phyloP scores from a whole-genome alignment of 2,329 filamentous ascomycete species.

The Lachnum nothofagi region DNA sequence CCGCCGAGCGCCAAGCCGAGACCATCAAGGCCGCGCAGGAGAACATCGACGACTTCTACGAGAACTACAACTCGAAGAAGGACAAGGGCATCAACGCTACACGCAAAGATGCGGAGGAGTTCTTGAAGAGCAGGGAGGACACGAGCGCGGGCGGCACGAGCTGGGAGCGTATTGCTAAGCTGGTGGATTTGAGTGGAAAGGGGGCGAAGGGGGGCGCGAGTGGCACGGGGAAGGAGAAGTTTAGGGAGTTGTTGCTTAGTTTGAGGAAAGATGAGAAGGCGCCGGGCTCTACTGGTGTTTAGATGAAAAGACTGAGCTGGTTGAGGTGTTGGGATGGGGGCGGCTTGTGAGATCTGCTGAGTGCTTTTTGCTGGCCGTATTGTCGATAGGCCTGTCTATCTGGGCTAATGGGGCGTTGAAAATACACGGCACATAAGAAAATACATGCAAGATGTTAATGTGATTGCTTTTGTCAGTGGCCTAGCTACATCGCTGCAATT shows the following conservation, averaged over 20 bases:
- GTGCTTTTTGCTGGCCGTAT: conserved; percentile 24
- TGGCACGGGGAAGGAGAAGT: conserved; percentile 91
- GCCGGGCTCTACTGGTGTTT: conserved; percentile 61
- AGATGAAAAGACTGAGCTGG: too few relatives aligned
- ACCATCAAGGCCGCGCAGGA: conserved; percentile 85
- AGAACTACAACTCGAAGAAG: conserved; percentile 97
- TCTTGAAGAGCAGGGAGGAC: conserved; percentile 81
- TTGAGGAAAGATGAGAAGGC: conserved; percentile 91
- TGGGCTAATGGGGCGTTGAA: conserved; percentile 31
- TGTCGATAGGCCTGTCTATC: conserved; percentile 23
- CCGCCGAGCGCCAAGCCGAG: conserved; percentile 73
- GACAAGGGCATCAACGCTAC: conserved; percentile 90
- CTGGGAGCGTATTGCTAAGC: conserved; percentile 96
- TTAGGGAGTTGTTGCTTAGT: conserved; percentile 82
- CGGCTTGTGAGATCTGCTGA: conserved; percentile 27
- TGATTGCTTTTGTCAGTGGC: conserved; percentile 1
- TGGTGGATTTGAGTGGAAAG: conserved; percentile 96
- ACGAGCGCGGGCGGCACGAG: conserved; percentile 91
- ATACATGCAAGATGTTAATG: conserved; percentile 5
- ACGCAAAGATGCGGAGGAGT: conserved; percentile 86
- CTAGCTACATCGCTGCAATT: neutral
- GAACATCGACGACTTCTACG: conserved; percentile 98
- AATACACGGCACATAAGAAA: conserved; percentile 31
- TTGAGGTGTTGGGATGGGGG: conserved; percentile 5
- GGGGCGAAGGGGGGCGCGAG: conserved; percentile 78